phyloP scores from a whole-genome alignment of 202 grass and related monocot genomes.

The Schoenoplectus tabernaemontani region DNA sequence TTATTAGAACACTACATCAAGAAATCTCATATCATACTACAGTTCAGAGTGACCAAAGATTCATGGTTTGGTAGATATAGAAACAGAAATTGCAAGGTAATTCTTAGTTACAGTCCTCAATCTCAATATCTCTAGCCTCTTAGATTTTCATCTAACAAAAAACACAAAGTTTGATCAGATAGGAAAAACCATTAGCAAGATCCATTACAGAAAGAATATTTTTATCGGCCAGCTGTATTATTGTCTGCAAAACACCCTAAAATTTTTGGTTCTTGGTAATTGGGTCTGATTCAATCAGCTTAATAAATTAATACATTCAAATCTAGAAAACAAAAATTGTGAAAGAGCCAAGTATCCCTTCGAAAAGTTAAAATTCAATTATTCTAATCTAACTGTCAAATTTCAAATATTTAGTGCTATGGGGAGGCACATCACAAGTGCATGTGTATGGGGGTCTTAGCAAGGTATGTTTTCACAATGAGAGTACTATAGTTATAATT shows the following conservation, averaged over 20 bases:
- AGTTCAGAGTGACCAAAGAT: neutral
- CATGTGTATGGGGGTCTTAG: neutral
- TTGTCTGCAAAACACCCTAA: neutral
- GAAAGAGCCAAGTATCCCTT: neutral
- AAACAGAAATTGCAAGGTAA: neutral
- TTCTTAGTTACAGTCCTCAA: neutral
- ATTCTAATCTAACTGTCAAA: neutral
- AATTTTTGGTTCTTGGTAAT: neutral
- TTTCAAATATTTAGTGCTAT: neutral
- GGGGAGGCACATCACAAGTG: neutral
- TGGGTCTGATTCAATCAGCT: neutral
- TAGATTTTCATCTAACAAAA: slow-evolving; percentile 6
- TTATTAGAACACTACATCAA: neutral
- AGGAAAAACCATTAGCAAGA: neutral
- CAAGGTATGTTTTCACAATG: neutral
- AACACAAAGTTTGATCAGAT: neutral
- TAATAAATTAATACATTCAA: neutral
- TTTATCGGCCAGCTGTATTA: neutral
- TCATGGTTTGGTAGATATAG: neutral
- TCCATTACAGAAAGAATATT: neutral
- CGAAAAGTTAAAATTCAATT: no score
- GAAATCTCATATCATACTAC: neutral
- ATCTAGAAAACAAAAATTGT: neutral
- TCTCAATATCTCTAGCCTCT: neutral
- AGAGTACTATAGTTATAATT: neutral